Conservation (phyloP, 257 asterid genomes). For the Primulina tabacum region DNA sequence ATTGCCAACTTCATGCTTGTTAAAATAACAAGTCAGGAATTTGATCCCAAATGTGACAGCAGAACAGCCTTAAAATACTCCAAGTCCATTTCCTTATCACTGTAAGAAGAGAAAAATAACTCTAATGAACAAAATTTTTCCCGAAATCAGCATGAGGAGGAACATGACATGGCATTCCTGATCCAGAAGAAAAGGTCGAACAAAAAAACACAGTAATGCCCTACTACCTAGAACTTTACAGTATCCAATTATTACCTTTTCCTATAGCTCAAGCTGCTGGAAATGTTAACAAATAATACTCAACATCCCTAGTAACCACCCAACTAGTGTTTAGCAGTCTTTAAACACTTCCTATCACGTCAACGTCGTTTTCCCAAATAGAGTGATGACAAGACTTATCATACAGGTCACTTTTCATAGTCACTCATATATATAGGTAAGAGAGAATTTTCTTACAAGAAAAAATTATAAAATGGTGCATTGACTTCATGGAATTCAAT, state of each 20-base stretch:
- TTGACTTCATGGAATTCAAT: too few relatives aligned
- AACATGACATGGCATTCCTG: neutral
- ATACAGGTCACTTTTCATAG: neutral
- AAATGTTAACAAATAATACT: neutral
- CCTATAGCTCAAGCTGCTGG: neutral
- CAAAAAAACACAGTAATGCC: too few relatives aligned
- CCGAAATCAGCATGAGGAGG: conserved; percentile 7
- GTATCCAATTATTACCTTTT: neutral
- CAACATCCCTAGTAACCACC: neutral
- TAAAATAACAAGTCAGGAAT: conserved; percentile 1
- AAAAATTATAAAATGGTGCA: neutral
- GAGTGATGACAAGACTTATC: neutral
- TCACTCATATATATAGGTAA: neutral
- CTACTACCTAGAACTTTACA: neutral
- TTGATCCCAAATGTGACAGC: neutral
- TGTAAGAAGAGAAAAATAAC: neutral
- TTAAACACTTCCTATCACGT: neutral
- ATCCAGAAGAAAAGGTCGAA: neutral
- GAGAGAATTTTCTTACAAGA: neutral
- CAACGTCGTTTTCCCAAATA: neutral
- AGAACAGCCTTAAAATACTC: neutral
- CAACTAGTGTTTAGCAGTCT: neutral
- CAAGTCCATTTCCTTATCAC: neutral
- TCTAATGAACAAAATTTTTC: neutral
- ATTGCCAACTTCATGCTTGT: neutral